phyloP scores from a whole-genome alignment of 192 early-diverging fungal species.

The Phlyctochytrium arcticum region DNA sequence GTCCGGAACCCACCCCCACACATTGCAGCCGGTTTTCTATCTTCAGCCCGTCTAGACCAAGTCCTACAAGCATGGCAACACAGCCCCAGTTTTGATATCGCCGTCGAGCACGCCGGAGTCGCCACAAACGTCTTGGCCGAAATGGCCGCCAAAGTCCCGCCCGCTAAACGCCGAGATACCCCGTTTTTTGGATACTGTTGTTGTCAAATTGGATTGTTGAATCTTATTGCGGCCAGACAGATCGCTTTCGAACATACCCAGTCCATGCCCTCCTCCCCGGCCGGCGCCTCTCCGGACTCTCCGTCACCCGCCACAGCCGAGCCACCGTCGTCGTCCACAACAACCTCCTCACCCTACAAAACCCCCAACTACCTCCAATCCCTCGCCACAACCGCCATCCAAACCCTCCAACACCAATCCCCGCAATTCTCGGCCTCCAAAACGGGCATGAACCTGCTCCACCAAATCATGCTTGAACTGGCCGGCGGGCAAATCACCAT shows the following conservation, averaged over 20 bases:
- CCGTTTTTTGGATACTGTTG: constrained; percentile 31
- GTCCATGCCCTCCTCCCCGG: neutral
- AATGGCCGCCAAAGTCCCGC: constrained; percentile 9
- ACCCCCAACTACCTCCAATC: constrained; percentile 2
- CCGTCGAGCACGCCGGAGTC: constrained; percentile 19
- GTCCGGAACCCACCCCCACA: constrained; percentile 1
- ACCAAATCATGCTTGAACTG: constrained; percentile 19
- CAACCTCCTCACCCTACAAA: neutral
- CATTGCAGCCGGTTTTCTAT: constrained; percentile 7
- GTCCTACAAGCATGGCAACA: constrained; percentile 19
- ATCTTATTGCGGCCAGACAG: constrained; percentile 29
- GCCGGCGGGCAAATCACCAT: constrained; percentile 23
- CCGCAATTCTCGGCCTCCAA: constrained; percentile 5
- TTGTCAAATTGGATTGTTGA: constrained; percentile 26
- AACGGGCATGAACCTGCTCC: constrained; percentile 12
- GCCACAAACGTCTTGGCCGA: constrained; percentile 11
- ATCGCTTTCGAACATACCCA: constrained; percentile 4
- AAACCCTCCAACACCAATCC: constrained; percentile 11
- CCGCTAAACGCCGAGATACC: constrained; percentile 17
- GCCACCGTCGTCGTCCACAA: neutral
- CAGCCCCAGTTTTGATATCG: constrained; percentile 18
- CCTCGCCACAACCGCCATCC: constrained; percentile 4
- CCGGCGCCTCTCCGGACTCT: neutral
- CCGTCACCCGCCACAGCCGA: neutral
- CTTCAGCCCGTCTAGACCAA: constrained; percentile 19